Evolutionary conservation across 495 filamentous ascomycete genomes (phyloP).

Genomic region (Penicillium subrubescens): DNA sequence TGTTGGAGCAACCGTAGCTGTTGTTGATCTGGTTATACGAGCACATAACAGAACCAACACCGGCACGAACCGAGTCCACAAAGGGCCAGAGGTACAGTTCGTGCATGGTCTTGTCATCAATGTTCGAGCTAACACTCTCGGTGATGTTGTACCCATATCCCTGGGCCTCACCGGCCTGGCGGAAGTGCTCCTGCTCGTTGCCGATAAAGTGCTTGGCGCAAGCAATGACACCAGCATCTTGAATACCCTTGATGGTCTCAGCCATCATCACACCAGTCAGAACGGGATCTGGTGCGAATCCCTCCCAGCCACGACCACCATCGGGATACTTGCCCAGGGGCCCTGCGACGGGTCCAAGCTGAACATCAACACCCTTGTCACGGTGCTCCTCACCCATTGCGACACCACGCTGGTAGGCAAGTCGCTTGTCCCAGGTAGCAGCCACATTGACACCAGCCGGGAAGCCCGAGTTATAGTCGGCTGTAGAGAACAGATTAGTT

Average conservation of each 20-base stretch:
- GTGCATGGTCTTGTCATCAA: conserved; percentile 94
- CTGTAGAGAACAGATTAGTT: conserved; percentile 34
- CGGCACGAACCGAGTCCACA: conserved; percentile 72
- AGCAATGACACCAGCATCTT: conserved; percentile 79
- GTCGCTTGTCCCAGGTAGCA: conserved; percentile 72
- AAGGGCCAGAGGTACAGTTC: conserved; percentile 93
- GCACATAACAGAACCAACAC: conserved; percentile 90
- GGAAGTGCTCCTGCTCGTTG: conserved; percentile 82
- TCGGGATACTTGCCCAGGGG: conserved; percentile 74
- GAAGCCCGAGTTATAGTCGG: conserved; percentile 79
- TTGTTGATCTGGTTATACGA: conserved; percentile 87
- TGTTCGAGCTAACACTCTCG: conserved; percentile 73
- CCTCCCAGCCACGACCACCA: conserved; percentile 88
- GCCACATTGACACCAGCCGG: conserved; percentile 80
- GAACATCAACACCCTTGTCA: conserved; percentile 81
- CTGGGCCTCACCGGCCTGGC: conserved; percentile 65
- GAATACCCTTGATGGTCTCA: conserved; percentile 78
- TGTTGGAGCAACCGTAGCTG: conserved; percentile 70
- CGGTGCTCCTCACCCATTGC: conserved; percentile 81
- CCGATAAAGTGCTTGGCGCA: conserved; percentile 81
- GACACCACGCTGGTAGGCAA: conserved; percentile 74
- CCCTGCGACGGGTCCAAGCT: conserved; percentile 88
- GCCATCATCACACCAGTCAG: conserved; percentile 73
- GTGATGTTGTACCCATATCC: conserved; percentile 65
- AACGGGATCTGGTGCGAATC: conserved; percentile 70